These are phyloP conservation scores for Simplicillium sp. DNA, from an alignment of 2,329 filamentous ascomycete species.

Conservation along the genomic window DNA sequence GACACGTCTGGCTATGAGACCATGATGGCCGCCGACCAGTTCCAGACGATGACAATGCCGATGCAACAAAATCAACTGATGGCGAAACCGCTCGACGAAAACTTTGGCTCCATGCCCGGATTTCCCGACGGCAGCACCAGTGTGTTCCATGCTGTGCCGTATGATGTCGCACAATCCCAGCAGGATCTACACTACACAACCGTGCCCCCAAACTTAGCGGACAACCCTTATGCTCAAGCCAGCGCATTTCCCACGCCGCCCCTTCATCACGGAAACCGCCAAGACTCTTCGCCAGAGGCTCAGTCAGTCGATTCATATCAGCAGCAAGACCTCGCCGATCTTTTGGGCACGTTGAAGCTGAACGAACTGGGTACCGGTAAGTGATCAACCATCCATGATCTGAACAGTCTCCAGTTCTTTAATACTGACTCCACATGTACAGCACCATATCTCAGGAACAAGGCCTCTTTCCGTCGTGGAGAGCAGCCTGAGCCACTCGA, in stretches of 20 bases:
- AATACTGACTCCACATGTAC: constrained; percentile 4
- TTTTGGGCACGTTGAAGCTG: constrained; percentile 79
- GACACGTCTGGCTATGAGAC: constrained; percentile 23
- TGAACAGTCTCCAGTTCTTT: neutral
- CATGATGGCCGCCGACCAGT: constrained; percentile 21
- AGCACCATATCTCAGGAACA: constrained; percentile 79
- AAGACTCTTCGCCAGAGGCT: constrained; percentile 32
- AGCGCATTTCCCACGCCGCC: constrained; percentile 46
- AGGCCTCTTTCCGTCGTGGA: constrained; percentile 38
- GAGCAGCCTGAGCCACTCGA: constrained; percentile 54
- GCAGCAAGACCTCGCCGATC: constrained; percentile 64
- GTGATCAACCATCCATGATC: constrained; percentile 12
- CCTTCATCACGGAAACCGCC: constrained; percentile 17
- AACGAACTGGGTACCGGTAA: constrained; percentile 78
- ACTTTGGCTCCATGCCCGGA: constrained; percentile 38
- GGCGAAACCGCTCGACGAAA: constrained; percentile 25
- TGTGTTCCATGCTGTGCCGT: constrained; percentile 38
- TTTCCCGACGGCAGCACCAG: constrained; percentile 36
- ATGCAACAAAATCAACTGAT: constrained; percentile 30
- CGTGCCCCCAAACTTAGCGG: constrained; percentile 39
- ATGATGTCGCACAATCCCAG: constrained; percentile 33
- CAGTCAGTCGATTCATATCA: constrained; percentile 56
- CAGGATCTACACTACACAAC: constrained; percentile 43
- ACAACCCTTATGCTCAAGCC: constrained; percentile 39
- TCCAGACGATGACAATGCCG: constrained; percentile 43